These are phyloP conservation scores for Silene vulgaris DNA, from an alignment of 179 eudicot genomes.

Conservation along the genomic window DNA sequence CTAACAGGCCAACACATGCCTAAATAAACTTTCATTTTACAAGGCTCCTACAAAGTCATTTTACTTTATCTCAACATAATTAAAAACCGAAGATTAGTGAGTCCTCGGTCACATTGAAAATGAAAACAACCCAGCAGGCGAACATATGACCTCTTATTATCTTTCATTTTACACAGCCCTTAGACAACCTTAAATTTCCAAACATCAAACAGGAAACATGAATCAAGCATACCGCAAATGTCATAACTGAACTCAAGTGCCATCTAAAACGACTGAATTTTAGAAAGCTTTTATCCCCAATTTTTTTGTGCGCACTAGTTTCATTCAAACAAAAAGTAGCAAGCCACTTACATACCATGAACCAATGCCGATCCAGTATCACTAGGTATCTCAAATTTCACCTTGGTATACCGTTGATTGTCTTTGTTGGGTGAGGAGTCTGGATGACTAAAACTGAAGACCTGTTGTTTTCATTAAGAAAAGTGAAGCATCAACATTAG, in stretches of 20 bases:
- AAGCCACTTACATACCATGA: slow-evolving; percentile 56
- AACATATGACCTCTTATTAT: too few species aligned
- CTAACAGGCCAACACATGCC: too few species aligned
- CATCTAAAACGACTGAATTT: neutral
- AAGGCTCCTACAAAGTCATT: too few species aligned
- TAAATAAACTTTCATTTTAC: too few species aligned
- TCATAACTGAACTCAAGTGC: neutral
- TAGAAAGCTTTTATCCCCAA: neutral
- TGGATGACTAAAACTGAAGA: slow-evolving; percentile 86
- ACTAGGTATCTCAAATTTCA: slow-evolving; percentile 62
- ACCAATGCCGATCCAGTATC: slow-evolving; percentile 88
- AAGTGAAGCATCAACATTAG: neutral
- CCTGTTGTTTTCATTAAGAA: slow-evolving; percentile 37
- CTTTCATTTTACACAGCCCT: too few species aligned
- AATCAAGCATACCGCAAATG: too few species aligned
- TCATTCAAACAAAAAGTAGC: slow-evolving; percentile 1
- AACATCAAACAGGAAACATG: too few species aligned
- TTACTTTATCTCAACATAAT: too few species aligned
- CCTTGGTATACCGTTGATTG: slow-evolving; percentile 75
- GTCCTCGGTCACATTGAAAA: too few species aligned
- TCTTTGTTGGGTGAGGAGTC: slow-evolving; percentile 44
- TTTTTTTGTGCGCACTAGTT: neutral
- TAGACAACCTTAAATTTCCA: too few species aligned
- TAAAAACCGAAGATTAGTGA: too few species aligned
- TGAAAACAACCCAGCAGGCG: too few species aligned